Evolutionary conservation across 2,329 filamentous ascomycete species (phyloP).

Genomic region (Cordyceps javanica): DNA sequence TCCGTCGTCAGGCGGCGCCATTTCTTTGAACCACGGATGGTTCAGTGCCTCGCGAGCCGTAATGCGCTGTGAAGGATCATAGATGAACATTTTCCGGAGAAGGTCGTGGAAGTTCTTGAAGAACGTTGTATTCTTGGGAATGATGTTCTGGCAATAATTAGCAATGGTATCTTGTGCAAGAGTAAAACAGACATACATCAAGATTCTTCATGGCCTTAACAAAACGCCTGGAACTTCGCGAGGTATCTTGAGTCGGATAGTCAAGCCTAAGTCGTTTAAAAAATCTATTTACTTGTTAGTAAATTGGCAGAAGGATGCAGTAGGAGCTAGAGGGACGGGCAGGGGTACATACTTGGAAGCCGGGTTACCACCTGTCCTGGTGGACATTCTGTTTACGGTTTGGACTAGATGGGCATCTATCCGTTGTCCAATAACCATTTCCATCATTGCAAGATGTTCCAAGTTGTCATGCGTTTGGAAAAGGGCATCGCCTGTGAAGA

Average conservation of each 20-base stretch:
- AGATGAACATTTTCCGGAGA: conserved; percentile 61
- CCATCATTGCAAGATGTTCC: conserved; percentile 70
- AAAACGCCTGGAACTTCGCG: conserved; percentile 57
- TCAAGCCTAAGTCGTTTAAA: conserved; percentile 62
- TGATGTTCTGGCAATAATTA: conserved; percentile 48
- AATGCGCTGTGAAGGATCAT: conserved; percentile 59
- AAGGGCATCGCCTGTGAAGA: conserved; percentile 64
- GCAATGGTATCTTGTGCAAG: neutral
- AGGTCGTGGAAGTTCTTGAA: conserved; percentile 58
- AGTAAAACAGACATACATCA: conserved; percentile 39
- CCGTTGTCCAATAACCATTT: conserved; percentile 54
- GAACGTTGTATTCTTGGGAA: conserved; percentile 54
- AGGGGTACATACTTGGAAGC: conserved; percentile 62
- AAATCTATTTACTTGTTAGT: conserved; percentile 42
- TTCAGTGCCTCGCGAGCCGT: conserved; percentile 60
- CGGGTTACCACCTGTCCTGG: conserved; percentile 51
- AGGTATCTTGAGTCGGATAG: conserved; percentile 58
- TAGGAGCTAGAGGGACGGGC: no score
- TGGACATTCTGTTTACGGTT: conserved; percentile 43
- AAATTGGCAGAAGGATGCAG: neutral
- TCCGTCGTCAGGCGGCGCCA: conserved; percentile 57
- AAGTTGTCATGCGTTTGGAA: conserved; percentile 70
- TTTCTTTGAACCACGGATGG: conserved; percentile 63
- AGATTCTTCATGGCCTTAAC: conserved; percentile 68
- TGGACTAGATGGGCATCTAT: conserved; percentile 54